A percentile compares a stretch with the other conserved stretches of the same genome.
These are phyloP conservation scores for Glebionis coronaria DNA, from an alignment of 129 eudicot species.

Conservation along the genomic window DNA sequence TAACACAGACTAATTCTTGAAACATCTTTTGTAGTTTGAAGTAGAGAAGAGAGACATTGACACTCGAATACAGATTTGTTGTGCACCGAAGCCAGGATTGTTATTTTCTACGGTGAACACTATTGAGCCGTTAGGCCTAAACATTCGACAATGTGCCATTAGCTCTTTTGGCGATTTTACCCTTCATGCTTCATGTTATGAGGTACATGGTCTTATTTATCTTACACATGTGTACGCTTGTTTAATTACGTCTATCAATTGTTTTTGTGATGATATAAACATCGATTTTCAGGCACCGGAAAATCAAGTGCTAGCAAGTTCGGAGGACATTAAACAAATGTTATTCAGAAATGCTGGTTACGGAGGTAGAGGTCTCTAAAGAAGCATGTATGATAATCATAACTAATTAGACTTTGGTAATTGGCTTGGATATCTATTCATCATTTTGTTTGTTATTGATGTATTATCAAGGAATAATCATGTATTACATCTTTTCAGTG, in stretches of 20 bases:
- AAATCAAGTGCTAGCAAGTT: constrained; percentile 37
- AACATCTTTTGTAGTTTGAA: constrained; percentile 44
- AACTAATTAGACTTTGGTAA: background rate
- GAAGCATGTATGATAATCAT: constrained; percentile 6
- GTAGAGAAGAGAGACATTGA: constrained; percentile 54
- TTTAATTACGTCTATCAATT: background rate
- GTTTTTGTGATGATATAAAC: background rate
- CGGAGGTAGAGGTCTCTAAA: constrained; percentile 70
- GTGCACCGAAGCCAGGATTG: constrained; percentile 69
- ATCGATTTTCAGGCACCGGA: constrained; percentile 38
- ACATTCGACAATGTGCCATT: constrained; percentile 73
- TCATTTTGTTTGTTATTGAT: background rate
- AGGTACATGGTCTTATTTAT: constrained; percentile 38
- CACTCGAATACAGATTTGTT: constrained; percentile 56
- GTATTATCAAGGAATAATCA: too few species aligned
- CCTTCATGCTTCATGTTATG: constrained; percentile 70
- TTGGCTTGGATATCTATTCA: constrained; percentile 15
- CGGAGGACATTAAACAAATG: constrained; percentile 71
- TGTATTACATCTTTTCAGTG: background rate
- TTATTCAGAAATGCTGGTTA: constrained; percentile 66
- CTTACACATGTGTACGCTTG: too few species aligned
- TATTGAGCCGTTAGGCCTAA: constrained; percentile 64
- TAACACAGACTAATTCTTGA: background rate
- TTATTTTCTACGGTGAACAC: constrained; percentile 57
- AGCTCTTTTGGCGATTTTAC: constrained; percentile 72